phyloP scores from a whole-genome alignment of 2,329 filamentous ascomycete species.

The Xylaria sp. region DNA sequence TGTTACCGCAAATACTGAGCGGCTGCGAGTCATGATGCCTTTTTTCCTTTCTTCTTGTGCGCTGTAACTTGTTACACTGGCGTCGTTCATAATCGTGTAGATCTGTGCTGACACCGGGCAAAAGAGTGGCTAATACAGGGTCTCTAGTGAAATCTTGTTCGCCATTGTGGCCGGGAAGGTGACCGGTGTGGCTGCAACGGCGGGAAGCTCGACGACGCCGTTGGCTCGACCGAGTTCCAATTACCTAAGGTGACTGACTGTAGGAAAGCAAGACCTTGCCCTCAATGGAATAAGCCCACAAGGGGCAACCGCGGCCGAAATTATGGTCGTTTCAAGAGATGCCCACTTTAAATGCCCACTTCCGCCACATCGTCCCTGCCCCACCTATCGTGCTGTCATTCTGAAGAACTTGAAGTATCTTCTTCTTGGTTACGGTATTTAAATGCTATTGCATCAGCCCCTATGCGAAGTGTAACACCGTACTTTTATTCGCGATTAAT shows the following conservation, averaged over 20 bases:
- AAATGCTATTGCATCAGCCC: no score
- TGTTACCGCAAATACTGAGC: neutral
- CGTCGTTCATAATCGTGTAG: neutral
- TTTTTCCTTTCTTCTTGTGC: neutral
- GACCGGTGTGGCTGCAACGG: conserved; percentile 8
- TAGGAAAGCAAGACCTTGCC: conserved; percentile 1
- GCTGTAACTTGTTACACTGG: neutral
- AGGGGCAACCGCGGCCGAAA: conserved; percentile 19
- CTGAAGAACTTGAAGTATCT: no score
- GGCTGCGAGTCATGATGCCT: conserved; percentile 1
- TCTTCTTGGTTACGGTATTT: no score
- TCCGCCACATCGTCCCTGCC: neutral
- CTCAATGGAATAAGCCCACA: neutral
- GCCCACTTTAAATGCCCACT: conserved; percentile 6
- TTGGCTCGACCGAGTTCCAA: conserved; percentile 3
- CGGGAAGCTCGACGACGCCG: conserved; percentile 6
- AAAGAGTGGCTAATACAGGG: conserved; percentile 16
- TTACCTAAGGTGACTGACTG: neutral
- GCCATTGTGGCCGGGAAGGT: neutral
- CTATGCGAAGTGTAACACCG: no score
- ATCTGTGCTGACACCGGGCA: neutral
- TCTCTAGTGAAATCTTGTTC: neutral
- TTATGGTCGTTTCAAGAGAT: conserved; percentile 31
- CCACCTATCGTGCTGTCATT: neutral
- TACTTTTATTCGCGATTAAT: no score